phyloP scores from a whole-genome alignment of 345 rosid species.

The Angophora floribunda region DNA sequence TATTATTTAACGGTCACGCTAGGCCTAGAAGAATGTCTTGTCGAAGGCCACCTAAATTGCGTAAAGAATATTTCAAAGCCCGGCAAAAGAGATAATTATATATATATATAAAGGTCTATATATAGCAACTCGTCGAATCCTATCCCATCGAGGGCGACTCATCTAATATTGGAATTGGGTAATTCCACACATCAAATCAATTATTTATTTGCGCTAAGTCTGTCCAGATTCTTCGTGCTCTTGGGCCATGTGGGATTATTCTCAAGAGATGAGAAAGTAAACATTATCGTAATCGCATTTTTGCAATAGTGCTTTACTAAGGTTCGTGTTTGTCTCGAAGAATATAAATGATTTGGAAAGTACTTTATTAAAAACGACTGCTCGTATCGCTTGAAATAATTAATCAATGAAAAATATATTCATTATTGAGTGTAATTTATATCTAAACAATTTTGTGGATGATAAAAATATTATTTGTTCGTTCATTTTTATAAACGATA shows the following conservation, averaged over 20 bases:
- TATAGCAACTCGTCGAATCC: background rate
- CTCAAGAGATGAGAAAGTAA: background rate
- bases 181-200: background rate
- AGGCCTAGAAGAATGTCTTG: background rate
- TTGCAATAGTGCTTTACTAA: background rate
- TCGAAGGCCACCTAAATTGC: background rate
- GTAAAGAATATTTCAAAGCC: background rate
- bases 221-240: background rate
- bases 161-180: background rate
- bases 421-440: fast-evolving
- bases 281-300: background rate
- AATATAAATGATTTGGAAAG: background rate
- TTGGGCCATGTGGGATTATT: background rate
- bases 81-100: background rate
- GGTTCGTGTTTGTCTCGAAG: background rate
- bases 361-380: too few relatives aligned
- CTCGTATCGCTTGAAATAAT: background rate
- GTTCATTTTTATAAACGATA: fast-evolving
- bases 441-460: fast-evolving
- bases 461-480: fast-evolving
- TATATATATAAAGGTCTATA: background rate
- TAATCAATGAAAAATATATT: background rate
- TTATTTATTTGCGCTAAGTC: background rate
- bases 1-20: background rate
- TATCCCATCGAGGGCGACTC: background rate